phyloP scores from a whole-genome alignment of 768 basidiomycete species.

The Naganishia randhawae region DNA sequence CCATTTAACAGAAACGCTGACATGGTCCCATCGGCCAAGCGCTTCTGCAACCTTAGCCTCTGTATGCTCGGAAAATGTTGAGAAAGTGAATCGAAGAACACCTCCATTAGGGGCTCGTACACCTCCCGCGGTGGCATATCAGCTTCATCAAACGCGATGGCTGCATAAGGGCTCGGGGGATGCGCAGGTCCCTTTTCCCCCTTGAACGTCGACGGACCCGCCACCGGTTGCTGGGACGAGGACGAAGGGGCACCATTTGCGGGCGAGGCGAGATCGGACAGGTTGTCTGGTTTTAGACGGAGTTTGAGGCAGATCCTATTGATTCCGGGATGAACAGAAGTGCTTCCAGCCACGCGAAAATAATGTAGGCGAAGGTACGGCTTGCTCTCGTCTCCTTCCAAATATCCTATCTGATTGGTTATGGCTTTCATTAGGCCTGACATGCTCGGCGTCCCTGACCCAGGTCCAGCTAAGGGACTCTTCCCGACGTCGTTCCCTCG shows the following conservation, averaged over 20 bases:
- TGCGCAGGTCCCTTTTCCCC: not conserved
- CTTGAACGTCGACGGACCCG: not conserved
- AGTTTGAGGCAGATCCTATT: slow-evolving; percentile 48
- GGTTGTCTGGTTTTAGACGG: slow-evolving; percentile 32
- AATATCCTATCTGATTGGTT: slow-evolving; percentile 34
- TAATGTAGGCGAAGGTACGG: slow-evolving; percentile 46
- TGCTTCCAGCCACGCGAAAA: slow-evolving; percentile 39
- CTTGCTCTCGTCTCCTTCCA: slow-evolving; percentile 46
- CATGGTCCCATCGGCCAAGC: slow-evolving; percentile 47
- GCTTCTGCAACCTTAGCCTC: slow-evolving; percentile 35
- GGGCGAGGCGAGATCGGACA: slow-evolving; percentile 32
- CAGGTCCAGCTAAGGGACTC: not conserved
- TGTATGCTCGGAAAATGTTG: slow-evolving; percentile 46
- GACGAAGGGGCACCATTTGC: slow-evolving; percentile 21
- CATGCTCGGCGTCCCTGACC: slow-evolving; percentile 9
- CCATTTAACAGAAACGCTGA: slow-evolving; percentile 42
- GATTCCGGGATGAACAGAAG: slow-evolving; percentile 47
- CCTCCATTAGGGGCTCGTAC: slow-evolving; percentile 39
- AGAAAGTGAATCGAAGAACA: slow-evolving; percentile 41
- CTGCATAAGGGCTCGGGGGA: not conserved
- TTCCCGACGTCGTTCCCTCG: not conserved
- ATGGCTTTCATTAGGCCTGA: slow-evolving; percentile 23
- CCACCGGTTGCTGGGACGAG: not conserved
- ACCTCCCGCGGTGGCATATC: slow-evolving; percentile 44
- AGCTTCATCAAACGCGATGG: slow-evolving; percentile 12